Base-by-base conservation (phyloP, 1,284 basidiomycete species). In the Athelia sp. region DNA sequence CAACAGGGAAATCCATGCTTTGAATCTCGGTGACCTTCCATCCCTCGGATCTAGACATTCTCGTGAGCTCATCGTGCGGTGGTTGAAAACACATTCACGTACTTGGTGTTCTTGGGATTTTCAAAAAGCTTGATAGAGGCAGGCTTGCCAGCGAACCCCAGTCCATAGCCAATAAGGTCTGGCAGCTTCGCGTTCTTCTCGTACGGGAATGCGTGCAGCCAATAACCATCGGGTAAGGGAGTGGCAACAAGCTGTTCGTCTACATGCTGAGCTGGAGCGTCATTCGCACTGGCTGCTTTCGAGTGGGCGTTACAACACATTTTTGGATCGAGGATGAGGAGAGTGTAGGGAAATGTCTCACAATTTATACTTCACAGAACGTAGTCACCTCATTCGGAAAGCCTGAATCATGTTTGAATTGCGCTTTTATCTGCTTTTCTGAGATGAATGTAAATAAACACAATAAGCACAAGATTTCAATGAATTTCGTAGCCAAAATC, bases 181-280 rank as follows among this genome's bases (percentile, higher is more conserved):
- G 59, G 62, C 29, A 45, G 50, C 4, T 49, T 35, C 14, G 48
- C 50, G 14, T 56, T 42, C 1, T 13, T 52, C 3, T 48, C 35
- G 54, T 60, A 63, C 13, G 58, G 58, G 47, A 65, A 64, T 2
- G 62, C 60, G 18, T 62, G 50, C 34, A 64, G 46, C 60, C 62
- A 65, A 53, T 65, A 64, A 10, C 62, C 62, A 46, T 65, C 61
- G 10, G 52, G 46, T 31, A 51, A 49, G 42, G 56, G 50, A 31
- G 50, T 49, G 15, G 51, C 50, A 11, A 54, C 48, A 24, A 43
- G 24, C 23, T 31, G 40, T 9, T 54, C 49, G 24, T 48, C 24
- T 35, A 50, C 31, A 43, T 49, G 40, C 21, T 17, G 26, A 29
- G 26, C 26, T 29, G 26, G 13, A 29, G 26, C 26, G 26, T 29